phyloP scores from a whole-genome alignment of 768 basidiomycete genomes.

The Lyophyllum semitale region DNA sequence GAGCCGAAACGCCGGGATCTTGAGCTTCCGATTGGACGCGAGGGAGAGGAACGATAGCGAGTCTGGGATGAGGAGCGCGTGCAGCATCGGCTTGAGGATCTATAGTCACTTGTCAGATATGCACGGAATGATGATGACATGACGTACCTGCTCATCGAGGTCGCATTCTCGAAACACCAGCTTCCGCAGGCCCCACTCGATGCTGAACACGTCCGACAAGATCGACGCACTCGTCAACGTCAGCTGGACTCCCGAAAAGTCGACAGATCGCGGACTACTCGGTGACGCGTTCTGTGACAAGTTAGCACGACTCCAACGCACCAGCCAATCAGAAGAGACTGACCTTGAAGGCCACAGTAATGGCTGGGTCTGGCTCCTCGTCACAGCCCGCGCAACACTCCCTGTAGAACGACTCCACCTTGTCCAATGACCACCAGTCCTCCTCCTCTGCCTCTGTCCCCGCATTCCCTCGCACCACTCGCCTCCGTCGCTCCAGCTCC shows the following conservation, averaged over 20 bases:
- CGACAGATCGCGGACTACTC: constrained; percentile 67
- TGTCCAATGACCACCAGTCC: constrained; percentile 85
- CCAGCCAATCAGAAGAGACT: too few relatives aligned
- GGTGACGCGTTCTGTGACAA: constrained; percentile 52
- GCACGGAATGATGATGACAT: neutral
- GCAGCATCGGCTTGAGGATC: too few relatives aligned
- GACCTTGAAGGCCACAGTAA: too few relatives aligned
- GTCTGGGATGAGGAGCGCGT: constrained; percentile 83
- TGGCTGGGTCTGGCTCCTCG: constrained; percentile 62
- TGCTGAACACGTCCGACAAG: constrained; percentile 88
- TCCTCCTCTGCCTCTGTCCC: too few relatives aligned
- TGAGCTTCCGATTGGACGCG: constrained; percentile 83
- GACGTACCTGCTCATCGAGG: constrained; percentile 74
- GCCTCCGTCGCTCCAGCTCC: too few relatives aligned
- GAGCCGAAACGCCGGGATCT: constrained; percentile 72
- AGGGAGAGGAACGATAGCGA: constrained; percentile 82
- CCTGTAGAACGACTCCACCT: constrained; percentile 83
- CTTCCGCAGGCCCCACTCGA: constrained; percentile 92
- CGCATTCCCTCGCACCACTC: constrained; percentile 32
- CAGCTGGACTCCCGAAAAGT: constrained; percentile 82
- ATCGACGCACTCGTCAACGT: constrained; percentile 71
- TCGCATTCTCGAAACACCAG: constrained; percentile 86
- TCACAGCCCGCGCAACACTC: constrained; percentile 83
- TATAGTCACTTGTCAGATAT: neutral
- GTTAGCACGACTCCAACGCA: too few relatives aligned